Base-by-base conservation (phyloP, 164 flowering plant species). In the Houttuynia cordata region DNA sequence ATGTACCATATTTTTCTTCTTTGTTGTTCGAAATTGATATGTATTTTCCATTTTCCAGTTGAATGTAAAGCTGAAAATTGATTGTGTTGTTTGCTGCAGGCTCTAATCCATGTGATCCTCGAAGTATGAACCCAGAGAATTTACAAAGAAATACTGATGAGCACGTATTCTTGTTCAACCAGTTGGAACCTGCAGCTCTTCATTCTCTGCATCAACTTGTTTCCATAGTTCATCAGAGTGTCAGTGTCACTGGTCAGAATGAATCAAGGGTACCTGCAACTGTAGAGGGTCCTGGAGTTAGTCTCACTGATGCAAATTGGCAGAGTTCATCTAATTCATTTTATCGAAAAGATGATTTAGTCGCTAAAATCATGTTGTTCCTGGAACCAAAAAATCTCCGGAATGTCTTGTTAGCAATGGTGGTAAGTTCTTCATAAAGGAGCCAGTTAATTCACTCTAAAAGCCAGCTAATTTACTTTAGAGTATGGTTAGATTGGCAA, bases 171-270 rank as follows among this genome's bases (percentile, higher is more conserved):
- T 41, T 53, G 59, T 65, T 80, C 66, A 65, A 77, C 57, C 84
- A 87, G 55, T 69, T 88, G 63, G 83, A 80, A 24, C 91, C 88
- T 15, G 34, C 13, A 57, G 74, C 77, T 25, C 66, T 77, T 23
- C 78, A 74, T 64, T 78, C 82, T 62, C 87, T 94, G 75, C 86
- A 79, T 68, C 77, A 80, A 64, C 87, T 94, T 70, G 76, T 91
- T 69, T 78, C 96, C 64, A 64, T 84, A 25, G 91, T 94, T 64
- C 96, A 94, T 79, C 79, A 86, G 39, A 74, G 41, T 52, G 79
- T 87, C 24, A 74, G 72, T 66, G 66, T 59, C 64, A 42, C 64
- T 57, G 68, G 71, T 67, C 74, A 63, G 68, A 68, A 59, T 70
- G 67, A 73, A 64, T 57, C 59, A n/a, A 59, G 42, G 58, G 66